These are phyloP conservation scores for Puya raimondii DNA, from an alignment of 176 grass and related monocot genomes.

Conservation along the genomic window DNA sequence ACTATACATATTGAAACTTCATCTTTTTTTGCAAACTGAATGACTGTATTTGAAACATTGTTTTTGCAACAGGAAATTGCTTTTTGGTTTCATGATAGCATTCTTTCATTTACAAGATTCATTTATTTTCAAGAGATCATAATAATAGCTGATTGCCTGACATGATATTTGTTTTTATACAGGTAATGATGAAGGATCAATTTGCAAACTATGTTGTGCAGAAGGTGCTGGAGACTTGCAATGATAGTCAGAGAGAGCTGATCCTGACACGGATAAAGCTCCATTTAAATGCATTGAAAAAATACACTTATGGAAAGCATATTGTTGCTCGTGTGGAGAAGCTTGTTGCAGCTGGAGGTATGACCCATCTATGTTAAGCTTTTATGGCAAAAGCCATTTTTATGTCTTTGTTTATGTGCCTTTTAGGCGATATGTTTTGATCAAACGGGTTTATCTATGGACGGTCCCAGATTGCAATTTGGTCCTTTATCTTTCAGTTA, in stretches of 20 bases:
- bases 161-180: neutral
- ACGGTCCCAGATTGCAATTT: neutral
- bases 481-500: neutral
- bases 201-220: slow-evolving; percentile 12
- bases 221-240: slow-evolving; percentile 2
- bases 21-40: too few species aligned
- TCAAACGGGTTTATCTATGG: neutral
- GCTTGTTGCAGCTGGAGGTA: slow-evolving; percentile 12
- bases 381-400: neutral
- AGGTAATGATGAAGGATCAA: slow-evolving; percentile 12
- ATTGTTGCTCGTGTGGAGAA: slow-evolving; percentile 12
- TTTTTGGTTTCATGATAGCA: neutral
- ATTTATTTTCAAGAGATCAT: neutral
- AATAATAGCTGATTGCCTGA: neutral
- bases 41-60: too few species aligned
- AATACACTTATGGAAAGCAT: slow-evolving; percentile 10
- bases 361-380: neutral
- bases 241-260: slow-evolving; percentile 2
- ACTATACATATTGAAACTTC: too few species aligned
- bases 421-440: too few species aligned
- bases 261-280: slow-evolving; percentile 9
- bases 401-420: neutral
- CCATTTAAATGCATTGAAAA: slow-evolving; percentile 8
- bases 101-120: neutral
- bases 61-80: neutral